Percentiles rank a stretch among this genome's conserved stretches.
phyloP scores from a whole-genome alignment of 805 yeast genomes.

The Candida krabiensis region DNA sequence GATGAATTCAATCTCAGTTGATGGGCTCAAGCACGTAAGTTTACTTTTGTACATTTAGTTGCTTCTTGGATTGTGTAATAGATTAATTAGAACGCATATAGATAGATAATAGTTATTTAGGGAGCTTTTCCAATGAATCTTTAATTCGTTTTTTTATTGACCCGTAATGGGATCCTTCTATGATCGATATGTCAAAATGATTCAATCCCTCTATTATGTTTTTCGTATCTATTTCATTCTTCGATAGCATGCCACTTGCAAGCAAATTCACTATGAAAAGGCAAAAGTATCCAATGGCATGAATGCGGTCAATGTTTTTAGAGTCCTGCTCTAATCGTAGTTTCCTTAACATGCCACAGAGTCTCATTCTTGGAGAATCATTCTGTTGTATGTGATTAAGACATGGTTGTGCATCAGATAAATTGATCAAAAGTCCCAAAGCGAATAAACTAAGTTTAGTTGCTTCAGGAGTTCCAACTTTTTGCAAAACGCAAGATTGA shows the following conservation, averaged over 20 bases:
- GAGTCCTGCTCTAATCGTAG: slow-evolving; percentile 8
- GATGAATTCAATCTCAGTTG: slow-evolving; percentile 69
- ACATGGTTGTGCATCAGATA: slow-evolving; percentile 5
- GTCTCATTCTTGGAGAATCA: not conserved
- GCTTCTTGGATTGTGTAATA: not conserved
- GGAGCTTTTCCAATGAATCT: slow-evolving; percentile 1
- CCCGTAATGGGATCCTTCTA: slow-evolving; percentile 5
- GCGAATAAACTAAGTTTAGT: slow-evolving; percentile 17
- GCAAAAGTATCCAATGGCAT: slow-evolving; percentile 29
- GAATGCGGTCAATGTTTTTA: slow-evolving; percentile 14
- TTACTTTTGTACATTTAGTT: too few species aligned
- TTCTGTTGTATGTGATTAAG: slow-evolving; percentile 1
- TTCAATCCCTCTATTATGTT: slow-evolving; percentile 11
- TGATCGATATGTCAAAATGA: slow-evolving; percentile 12
- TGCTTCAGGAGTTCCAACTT: slow-evolving; percentile 4
- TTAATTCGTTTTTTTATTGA: slow-evolving; percentile 12
- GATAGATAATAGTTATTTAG: not conserved
- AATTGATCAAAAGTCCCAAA: slow-evolving; percentile 20
- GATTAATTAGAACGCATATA: not conserved
- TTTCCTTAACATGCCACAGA: slow-evolving; percentile 4
- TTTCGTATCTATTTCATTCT: slow-evolving; percentile 1
- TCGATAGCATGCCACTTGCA: not conserved
- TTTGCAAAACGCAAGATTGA: slow-evolving; percentile 10
- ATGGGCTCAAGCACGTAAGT: too few species aligned
- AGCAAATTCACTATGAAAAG: slow-evolving; percentile 15